Percentiles rank a stretch among this genome's conserved stretches.
Evolutionary conservation across 192 early-diverging fungal genomes (phyloP).

Genomic region (Thoreauomyces humboldtii): DNA sequence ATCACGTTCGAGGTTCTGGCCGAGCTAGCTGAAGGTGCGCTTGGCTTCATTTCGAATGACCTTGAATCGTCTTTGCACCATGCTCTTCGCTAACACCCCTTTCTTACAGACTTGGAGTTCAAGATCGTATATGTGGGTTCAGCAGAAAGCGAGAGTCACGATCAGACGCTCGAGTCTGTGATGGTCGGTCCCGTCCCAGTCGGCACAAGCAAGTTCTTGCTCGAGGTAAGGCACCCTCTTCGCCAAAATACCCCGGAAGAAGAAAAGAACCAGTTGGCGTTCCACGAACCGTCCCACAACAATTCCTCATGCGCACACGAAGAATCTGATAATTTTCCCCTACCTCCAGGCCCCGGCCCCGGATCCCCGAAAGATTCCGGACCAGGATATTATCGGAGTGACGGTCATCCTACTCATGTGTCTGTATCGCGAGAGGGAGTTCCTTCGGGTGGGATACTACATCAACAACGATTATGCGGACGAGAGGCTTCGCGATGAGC

Average conservation of each 20-base stretch:
- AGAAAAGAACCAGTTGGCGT: too few species aligned
- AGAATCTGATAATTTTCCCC: too few species aligned
- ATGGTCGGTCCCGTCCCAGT: slow-evolving; percentile 95
- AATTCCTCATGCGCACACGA: too few species aligned
- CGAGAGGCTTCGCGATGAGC: slow-evolving; percentile 66
- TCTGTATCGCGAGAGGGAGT: slow-evolving; percentile 86
- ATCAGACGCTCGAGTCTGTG: slow-evolving; percentile 93
- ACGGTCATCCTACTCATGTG: slow-evolving; percentile 73
- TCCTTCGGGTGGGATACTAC: slow-evolving; percentile 97
- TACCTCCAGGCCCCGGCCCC: slow-evolving; percentile 48
- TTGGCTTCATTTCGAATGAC: too few species aligned
- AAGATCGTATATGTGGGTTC: slow-evolving; percentile 92
- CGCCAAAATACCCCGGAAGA: too few species aligned
- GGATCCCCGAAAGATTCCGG: slow-evolving; percentile 71
- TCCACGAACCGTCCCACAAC: background rate
- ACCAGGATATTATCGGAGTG: slow-evolving; percentile 23
- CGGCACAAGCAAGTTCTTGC: slow-evolving; percentile 91
- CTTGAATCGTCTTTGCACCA: too few species aligned
- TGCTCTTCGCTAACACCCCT: background rate
- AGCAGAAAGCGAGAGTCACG: slow-evolving; percentile 74
- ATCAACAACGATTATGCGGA: slow-evolving; percentile 95
- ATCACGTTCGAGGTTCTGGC: slow-evolving; percentile 96
- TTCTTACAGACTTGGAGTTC: slow-evolving; percentile 82
- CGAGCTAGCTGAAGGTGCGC: slow-evolving; percentile 76
- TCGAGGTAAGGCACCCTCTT: slow-evolving; percentile 79